phyloP scores from a whole-genome alignment of 1,284 basidiomycete species.

The Ustilago vetiveriae region DNA sequence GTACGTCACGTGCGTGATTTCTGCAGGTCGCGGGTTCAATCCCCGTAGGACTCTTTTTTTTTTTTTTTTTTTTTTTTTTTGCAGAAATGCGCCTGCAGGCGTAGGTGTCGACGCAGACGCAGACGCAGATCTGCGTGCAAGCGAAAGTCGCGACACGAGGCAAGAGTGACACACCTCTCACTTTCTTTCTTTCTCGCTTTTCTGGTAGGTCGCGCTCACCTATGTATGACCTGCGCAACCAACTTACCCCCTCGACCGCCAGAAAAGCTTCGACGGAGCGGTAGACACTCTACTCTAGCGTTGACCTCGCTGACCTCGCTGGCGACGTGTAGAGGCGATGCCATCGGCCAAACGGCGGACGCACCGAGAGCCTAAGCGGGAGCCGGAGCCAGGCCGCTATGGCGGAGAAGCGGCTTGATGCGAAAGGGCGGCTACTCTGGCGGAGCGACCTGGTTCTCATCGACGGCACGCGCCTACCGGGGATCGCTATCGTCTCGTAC shows the following conservation, averaged over 20 bases:
- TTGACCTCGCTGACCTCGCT: background rate
- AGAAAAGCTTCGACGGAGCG: background rate
- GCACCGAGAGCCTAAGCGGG: background rate
- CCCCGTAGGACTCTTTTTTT: conserved; percentile 52
- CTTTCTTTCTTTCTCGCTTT: background rate
- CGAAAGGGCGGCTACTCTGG: conserved; percentile 59
- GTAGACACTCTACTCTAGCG: background rate
- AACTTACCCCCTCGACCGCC: too few species aligned
- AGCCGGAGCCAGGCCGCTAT: conserved; percentile 15
- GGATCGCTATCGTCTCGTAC: conserved; percentile 58
- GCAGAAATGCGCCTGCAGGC: too few species aligned
- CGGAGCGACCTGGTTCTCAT: conserved; percentile 53
- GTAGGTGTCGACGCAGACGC: too few species aligned
- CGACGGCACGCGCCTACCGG: conserved; percentile 59
- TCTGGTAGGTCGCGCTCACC: background rate
- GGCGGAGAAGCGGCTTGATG: conserved; percentile 14
- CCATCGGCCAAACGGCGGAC: conserved; percentile 2
- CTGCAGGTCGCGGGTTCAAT: conserved; percentile 56
- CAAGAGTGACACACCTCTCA: background rate
- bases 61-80: background rate
- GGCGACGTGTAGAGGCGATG: conserved; percentile 3
- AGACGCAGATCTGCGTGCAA: too few species aligned
- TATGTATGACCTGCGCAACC: too few species aligned
- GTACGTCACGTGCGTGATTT: conserved; percentile 6
- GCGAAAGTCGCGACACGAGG: conserved; percentile 3